phyloP scores from a whole-genome alignment of 306 rosid species.

The Alnus rubra region DNA sequence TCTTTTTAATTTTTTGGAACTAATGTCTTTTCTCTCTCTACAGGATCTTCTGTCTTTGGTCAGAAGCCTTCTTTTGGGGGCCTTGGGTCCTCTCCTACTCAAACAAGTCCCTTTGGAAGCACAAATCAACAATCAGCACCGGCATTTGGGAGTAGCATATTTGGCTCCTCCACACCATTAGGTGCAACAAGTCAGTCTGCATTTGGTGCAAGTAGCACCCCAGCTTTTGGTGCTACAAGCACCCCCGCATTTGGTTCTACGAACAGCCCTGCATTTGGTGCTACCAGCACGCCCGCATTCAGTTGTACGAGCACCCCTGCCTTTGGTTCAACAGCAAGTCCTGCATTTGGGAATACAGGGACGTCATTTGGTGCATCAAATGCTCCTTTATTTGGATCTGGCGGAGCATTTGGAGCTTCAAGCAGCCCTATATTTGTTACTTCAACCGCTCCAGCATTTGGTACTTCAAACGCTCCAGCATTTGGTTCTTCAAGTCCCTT shows the following conservation, averaged over 20 bases:
- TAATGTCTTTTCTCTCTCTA: conserved; percentile 24
- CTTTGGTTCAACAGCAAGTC: conserved; percentile 69
- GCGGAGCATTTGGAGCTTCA: conserved; percentile 74
- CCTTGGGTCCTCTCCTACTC: conserved; percentile 74
- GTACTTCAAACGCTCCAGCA: conserved; percentile 18
- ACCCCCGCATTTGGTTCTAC: conserved; percentile 56
- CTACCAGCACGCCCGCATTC: conserved; percentile 37
- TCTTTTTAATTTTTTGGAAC: neutral
- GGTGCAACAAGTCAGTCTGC: conserved; percentile 59
- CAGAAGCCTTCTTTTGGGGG: conserved; percentile 86
- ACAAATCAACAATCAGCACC: conserved; percentile 75
- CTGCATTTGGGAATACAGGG: conserved; percentile 67
- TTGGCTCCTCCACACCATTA: conserved; percentile 84
- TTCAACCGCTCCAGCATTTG: neutral
- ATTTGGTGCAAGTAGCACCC: conserved; percentile 47
- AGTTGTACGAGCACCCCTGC: conserved; percentile 42
- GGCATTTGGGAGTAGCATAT: conserved; percentile 81
- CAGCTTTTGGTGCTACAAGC: conserved; percentile 44
- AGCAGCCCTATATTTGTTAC: conserved; percentile 46
- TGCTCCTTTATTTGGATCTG: conserved; percentile 67
- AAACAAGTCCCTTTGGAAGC: conserved; percentile 77
- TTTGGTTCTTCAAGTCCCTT: conserved; percentile 75
- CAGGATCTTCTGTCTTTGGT: conserved; percentile 78
- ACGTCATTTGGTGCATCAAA: conserved; percentile 58
- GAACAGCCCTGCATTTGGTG: conserved; percentile 47